Conservation (phyloP, 352 stramenopile genomes). For the Phytophthora meadii region DNA sequence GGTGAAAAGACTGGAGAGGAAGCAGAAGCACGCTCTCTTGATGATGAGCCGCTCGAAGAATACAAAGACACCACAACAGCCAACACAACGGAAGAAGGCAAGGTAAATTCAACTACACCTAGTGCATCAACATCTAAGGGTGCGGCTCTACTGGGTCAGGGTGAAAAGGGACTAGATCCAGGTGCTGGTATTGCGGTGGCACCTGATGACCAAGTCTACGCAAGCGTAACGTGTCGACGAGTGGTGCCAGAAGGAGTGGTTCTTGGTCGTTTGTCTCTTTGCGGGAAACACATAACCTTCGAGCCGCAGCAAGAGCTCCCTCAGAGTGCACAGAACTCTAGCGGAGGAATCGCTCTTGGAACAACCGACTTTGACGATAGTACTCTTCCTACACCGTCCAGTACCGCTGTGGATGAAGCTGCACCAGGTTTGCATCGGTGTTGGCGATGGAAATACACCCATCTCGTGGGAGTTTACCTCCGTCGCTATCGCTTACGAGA, state of each 20-base stretch:
- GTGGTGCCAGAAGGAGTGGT: conserved; percentile 83
- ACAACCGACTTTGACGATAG: conserved; percentile 31
- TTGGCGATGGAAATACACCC: conserved; percentile 84
- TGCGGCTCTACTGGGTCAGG: conserved; percentile 28
- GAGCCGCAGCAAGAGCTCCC: conserved; percentile 51
- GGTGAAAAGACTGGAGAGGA: conserved; percentile 20
- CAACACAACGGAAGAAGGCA: conserved; percentile 10
- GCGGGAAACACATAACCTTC: conserved; percentile 69
- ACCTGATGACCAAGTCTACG: conserved; percentile 70
- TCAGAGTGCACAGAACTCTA: conserved; percentile 10
- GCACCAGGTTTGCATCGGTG: conserved; percentile 75
- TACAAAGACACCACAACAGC: conserved; percentile 14
- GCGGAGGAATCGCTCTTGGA: conserved; percentile 9
- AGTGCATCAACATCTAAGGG: conserved; percentile 21
- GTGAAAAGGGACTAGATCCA: conserved; percentile 72
- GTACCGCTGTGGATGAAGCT: conserved; percentile 49
- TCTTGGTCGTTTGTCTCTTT: conserved; percentile 69
- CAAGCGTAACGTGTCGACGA: conserved; percentile 64
- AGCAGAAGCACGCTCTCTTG: conserved; percentile 9
- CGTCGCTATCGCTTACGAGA: conserved; percentile 83
- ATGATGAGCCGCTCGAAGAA: conserved; percentile 36
- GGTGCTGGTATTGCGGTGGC: conserved; percentile 65
- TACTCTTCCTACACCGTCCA: conserved; percentile 14
- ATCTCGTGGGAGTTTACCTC: conserved; percentile 79
- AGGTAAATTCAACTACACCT: conserved; percentile 6